Percentiles rank a stretch among this genome's conserved stretches.
Conservation (phyloP, 73 alveolate species). For the Chromera velia region DNA sequence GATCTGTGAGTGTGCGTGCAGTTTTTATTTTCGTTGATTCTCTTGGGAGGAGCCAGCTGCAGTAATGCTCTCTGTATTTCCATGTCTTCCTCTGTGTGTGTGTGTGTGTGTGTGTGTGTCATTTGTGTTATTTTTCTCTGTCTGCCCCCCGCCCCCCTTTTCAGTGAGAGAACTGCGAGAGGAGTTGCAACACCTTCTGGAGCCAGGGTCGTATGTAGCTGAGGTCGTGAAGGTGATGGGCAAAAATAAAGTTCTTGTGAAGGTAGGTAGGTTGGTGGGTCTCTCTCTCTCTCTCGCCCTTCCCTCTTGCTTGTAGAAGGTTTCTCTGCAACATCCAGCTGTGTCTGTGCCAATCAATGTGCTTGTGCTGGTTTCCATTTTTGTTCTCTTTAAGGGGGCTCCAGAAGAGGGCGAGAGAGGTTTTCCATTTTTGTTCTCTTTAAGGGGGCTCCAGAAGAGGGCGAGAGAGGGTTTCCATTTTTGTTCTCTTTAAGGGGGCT, state of each 20-base stretch:
- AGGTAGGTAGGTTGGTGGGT: conserved; percentile 47
- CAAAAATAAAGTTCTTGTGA: conserved; percentile 62
- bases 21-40: too few species aligned
- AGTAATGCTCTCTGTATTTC: not conserved
- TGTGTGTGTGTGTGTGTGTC: not conserved
- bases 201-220: conserved; percentile 92
- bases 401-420: not conserved
- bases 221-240: conserved; percentile 84
- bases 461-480: too few species aligned
- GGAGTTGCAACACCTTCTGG: conserved; percentile 78
- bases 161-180: conserved; percentile 27
- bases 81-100: not conserved
- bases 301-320: not conserved
- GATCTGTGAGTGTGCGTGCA: too few species aligned
- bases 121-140: not conserved
- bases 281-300: too few species aligned
- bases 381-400: not conserved
- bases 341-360: not conserved
- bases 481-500: too few species aligned
- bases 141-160: not conserved
- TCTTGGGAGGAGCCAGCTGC: too few species aligned
- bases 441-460: not conserved
- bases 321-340: not conserved
- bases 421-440: too few species aligned
- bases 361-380: not conserved